These are phyloP conservation scores for Vitis rotundifolia DNA, from an alignment of 164 flowering plant species.

Conservation along the genomic window DNA sequence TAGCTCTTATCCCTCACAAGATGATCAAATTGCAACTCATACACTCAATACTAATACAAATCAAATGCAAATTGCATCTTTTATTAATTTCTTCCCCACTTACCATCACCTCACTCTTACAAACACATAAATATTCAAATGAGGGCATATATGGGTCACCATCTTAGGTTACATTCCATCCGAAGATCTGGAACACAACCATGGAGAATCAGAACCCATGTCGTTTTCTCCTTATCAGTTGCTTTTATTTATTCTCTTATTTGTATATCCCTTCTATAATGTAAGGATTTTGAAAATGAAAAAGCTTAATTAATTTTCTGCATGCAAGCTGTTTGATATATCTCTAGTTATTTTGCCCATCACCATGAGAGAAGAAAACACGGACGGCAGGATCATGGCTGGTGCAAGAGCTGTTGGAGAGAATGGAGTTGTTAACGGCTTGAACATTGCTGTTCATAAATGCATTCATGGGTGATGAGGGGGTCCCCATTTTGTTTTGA, in stretches of 20 bases:
- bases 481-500: neutral
- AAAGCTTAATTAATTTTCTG: neutral
- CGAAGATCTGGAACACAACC: slow-evolving; percentile 3
- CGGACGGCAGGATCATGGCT: slow-evolving; percentile 70
- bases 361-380: slow-evolving; percentile 41
- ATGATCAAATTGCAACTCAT: no score
- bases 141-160: neutral
- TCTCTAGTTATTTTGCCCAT: slow-evolving; percentile 4
- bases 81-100: no score
- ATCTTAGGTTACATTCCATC: slow-evolving; percentile 2
- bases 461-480: slow-evolving; percentile 32
- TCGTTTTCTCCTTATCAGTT: neutral
- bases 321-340: neutral
- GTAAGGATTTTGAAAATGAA: neutral
- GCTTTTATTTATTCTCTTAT: neutral
- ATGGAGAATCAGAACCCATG: slow-evolving; percentile 24
- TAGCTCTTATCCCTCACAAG: no score
- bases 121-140: neutral
- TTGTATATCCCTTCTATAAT: no score
- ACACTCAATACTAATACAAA: no score
- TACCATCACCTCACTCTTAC: no score
- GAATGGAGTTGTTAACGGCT: slow-evolving; percentile 60
- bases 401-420: slow-evolving; percentile 33
- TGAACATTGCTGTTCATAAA: slow-evolving; percentile 77
- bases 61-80: no score